A percentile compares a stretch with the other conserved stretches of the same genome.
These are phyloP conservation scores for Coniochaeta sp. DNA, from an alignment of 2,329 filamentous ascomycete species.

Conservation along the genomic window DNA sequence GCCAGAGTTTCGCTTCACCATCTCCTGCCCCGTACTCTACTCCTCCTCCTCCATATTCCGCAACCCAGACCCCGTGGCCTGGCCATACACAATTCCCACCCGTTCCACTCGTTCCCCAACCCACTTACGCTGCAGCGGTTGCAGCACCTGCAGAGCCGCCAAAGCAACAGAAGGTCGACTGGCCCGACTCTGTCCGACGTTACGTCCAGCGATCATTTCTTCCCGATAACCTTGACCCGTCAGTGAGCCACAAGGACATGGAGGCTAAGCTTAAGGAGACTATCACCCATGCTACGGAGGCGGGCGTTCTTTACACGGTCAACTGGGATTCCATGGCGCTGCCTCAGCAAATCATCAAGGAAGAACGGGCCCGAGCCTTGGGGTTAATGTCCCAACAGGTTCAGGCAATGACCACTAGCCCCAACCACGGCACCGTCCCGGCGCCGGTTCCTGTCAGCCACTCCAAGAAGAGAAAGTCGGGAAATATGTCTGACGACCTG, in stretches of 20 bases:
- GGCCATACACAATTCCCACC: constrained; percentile 15
- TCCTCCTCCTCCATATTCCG: constrained; percentile 22
- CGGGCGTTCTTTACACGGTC: constrained; percentile 60
- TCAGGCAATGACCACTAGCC: neutral
- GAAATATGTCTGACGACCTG: constrained; percentile 47
- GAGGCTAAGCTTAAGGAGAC: constrained; percentile 78
- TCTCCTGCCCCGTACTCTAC: constrained; percentile 31
- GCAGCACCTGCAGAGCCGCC: constrained; percentile 15
- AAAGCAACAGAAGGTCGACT: constrained; percentile 65
- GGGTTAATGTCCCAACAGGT: constrained; percentile 9
- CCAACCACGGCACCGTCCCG: neutral
- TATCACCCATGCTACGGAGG: constrained; percentile 76
- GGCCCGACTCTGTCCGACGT: constrained; percentile 72
- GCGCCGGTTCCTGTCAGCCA: constrained; percentile 8
- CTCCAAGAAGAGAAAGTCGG: constrained; percentile 78
- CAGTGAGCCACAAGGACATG: constrained; percentile 63
- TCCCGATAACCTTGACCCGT: constrained; percentile 58
- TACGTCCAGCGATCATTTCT: constrained; percentile 91
- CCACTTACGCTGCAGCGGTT: constrained; percentile 16
- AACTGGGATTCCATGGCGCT: constrained; percentile 81
- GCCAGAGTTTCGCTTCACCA: constrained; percentile 54
- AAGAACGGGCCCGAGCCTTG: constrained; percentile 45
- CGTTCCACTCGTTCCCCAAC: constrained; percentile 14
- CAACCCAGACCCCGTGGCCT: constrained; percentile 14
- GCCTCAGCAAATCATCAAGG: constrained; percentile 75